These are phyloP conservation scores for Podaxis carcinomalis DNA, from an alignment of 768 basidiomycete species.

Conservation along the genomic window DNA sequence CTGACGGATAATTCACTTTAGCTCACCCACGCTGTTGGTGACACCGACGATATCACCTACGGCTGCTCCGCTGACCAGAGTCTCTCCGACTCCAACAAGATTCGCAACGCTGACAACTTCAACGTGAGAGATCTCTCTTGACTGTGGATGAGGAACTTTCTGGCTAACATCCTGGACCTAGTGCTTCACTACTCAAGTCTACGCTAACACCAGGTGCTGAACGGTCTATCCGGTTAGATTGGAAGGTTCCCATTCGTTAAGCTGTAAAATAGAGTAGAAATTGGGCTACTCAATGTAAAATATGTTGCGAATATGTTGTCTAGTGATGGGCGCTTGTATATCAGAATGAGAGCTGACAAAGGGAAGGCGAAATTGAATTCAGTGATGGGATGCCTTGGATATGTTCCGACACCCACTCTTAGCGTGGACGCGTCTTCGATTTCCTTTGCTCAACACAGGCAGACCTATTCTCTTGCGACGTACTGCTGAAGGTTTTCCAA, in stretches of 20 bases:
- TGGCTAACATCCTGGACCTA: constrained; percentile 11
- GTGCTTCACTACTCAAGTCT: constrained; percentile 45
- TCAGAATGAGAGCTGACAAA: too few species aligned
- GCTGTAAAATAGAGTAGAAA: neutral
- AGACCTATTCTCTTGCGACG: neutral
- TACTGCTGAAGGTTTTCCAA: neutral
- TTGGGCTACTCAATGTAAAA: neutral
- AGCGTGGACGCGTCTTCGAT: neutral
- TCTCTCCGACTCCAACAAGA: constrained; percentile 27
- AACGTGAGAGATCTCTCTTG: constrained; percentile 27
- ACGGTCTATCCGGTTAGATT: neutral
- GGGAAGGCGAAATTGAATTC: neutral
- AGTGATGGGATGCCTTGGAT: neutral
- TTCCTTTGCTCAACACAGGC: neutral
- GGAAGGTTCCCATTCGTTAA: neutral
- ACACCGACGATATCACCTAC: constrained; percentile 37
- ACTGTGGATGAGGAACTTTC: neutral
- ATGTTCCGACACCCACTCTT: constrained; percentile 8
- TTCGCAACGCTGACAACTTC: constrained; percentile 43
- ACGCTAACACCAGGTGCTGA: constrained; percentile 35
- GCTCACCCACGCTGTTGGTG: constrained; percentile 39
- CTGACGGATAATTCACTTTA: constrained; percentile 8
- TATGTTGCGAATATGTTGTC: neutral
- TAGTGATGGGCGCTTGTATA: neutral
- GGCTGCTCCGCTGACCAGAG: constrained; percentile 37